These are phyloP conservation scores for Streptanthus diversifolius DNA, from an alignment of 345 rosid species.

Conservation along the genomic window DNA sequence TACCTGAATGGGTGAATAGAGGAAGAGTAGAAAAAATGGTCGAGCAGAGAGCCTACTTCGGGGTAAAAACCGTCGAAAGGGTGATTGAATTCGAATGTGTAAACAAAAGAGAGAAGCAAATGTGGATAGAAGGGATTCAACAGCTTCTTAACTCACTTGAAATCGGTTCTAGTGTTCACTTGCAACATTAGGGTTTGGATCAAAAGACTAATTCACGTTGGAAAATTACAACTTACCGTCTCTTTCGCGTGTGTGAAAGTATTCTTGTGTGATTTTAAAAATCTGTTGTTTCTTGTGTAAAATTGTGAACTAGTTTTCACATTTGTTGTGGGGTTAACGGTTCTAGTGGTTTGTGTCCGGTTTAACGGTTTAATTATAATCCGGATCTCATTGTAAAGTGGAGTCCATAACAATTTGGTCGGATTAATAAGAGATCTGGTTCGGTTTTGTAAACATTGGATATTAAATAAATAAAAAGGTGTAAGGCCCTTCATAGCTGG, in stretches of 20 bases:
- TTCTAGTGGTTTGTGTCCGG: conserved; percentile 1
- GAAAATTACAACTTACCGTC: conserved; percentile 1
- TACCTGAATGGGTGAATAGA: conserved; percentile 64
- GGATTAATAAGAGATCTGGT: neutral
- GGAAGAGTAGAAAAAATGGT: conserved; percentile 34
- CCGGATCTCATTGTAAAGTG: neutral
- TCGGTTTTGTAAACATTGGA: neutral
- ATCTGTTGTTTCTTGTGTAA: neutral
- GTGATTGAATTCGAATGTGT: conserved; percentile 79
- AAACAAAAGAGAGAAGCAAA: conserved; percentile 58
- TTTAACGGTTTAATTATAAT: neutral
- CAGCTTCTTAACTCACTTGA: conserved; percentile 51
- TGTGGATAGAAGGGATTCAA: conserved; percentile 79
- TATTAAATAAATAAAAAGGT: too few relatives aligned
- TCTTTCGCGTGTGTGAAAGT: neutral
- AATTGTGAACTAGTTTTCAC: neutral
- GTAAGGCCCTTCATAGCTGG: too few relatives aligned
- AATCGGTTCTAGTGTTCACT: conserved; percentile 16
- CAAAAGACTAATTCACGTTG: neutral
- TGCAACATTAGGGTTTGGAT: conserved; percentile 6
- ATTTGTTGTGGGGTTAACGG: neutral
- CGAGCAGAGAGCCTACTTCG: conserved; percentile 65
- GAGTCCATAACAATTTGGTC: neutral
- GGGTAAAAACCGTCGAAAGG: conserved; percentile 63
- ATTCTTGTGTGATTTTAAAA: conserved; percentile 10